A percentile compares a stretch with the other conserved stretches of the same genome.
Evolutionary conservation across 345 rosid genomes (phyloP).

Genomic region (Melaleuca alternifolia): DNA sequence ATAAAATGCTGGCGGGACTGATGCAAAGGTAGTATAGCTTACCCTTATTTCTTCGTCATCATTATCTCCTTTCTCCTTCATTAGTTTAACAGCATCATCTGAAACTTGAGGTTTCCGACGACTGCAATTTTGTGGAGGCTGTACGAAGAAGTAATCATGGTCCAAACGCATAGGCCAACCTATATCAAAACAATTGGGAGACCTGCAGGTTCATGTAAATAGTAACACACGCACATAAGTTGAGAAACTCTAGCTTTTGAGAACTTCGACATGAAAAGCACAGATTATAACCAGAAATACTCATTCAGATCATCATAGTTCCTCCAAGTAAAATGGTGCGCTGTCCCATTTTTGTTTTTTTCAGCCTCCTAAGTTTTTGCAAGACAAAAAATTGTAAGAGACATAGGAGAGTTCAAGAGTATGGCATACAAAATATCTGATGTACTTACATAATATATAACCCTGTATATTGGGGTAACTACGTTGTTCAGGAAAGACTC

Average conservation of each 20-base stretch:
- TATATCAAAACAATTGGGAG: constrained; percentile 69
- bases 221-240: not conserved
- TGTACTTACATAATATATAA: constrained; percentile 44
- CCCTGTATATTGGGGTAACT: constrained; percentile 69
- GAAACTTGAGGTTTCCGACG: constrained; percentile 7
- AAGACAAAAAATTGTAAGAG: constrained; percentile 7
- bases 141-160: constrained; percentile 54
- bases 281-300: constrained; percentile 63
- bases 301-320: constrained; percentile 97
- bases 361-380: constrained; percentile 63
- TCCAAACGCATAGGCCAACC: constrained; percentile 85
- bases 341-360: constrained; percentile 69
- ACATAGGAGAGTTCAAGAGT: not conserved
- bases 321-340: constrained; percentile 90
- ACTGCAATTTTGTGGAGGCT: constrained; percentile 17
- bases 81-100: constrained; percentile 7
- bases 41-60: constrained; percentile 65
- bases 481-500: constrained; percentile 73
- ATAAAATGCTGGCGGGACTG: not conserved
- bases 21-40: constrained; percentile 4
- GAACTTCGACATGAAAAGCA: not conserved
- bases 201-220: constrained; percentile 34
- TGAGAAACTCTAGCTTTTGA: not conserved
- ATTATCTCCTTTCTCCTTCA: constrained; percentile 23
- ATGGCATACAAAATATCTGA: not conserved